Conservation (phyloP, 371 early-diverging fungal genomes). For the Mucor mucedo region DNA sequence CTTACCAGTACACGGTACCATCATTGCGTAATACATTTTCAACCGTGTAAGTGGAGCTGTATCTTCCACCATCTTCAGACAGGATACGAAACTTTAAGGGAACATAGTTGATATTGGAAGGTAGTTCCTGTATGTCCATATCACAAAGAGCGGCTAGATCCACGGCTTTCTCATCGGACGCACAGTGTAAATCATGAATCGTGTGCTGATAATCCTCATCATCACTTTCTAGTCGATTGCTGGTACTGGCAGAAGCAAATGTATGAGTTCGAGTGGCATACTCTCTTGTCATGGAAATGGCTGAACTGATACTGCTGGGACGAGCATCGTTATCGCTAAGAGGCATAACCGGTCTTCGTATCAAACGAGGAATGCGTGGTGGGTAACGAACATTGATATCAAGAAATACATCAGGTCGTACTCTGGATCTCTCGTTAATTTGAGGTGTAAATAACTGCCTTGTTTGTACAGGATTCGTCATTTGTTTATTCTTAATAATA, state of each 20-base stretch:
- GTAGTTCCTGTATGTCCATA: neutral
- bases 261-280: neutral
- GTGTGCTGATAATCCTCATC: neutral
- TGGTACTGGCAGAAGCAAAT: neutral
- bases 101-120: constrained; percentile 13
- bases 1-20: constrained; percentile 26
- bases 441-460: neutral
- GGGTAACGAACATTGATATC: constrained; percentile 4
- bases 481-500: neutral
- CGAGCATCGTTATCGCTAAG: constrained; percentile 1
- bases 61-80: constrained; percentile 22
- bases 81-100: constrained; percentile 16
- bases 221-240: neutral
- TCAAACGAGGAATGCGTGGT: constrained; percentile 14
- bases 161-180: constrained; percentile 16
- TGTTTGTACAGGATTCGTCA: neutral
- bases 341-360: constrained; percentile 3
- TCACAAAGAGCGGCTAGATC: constrained; percentile 8
- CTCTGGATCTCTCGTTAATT: neutral
- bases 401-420: neutral
- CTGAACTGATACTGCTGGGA: constrained; percentile 24
- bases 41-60: constrained; percentile 18
- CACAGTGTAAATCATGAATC: constrained; percentile 14
- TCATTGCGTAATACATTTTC: constrained; percentile 22
- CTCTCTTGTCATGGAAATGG: constrained; percentile 17